These are phyloP conservation scores for Carex scoparia DNA, from an alignment of 176 grass and related monocot species.

Conservation along the genomic window DNA sequence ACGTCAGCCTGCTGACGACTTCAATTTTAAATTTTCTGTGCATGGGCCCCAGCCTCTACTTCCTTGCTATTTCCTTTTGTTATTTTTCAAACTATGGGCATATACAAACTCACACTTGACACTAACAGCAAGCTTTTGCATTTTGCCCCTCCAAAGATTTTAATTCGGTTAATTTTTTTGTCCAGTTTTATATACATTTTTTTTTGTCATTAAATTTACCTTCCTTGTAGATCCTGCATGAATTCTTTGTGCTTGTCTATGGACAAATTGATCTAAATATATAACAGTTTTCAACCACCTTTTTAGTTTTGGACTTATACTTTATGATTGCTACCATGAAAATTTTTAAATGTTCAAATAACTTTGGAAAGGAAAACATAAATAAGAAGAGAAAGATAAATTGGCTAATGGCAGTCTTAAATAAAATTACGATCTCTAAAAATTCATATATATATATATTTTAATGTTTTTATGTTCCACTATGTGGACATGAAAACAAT, in stretches of 20 bases:
- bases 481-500: neutral
- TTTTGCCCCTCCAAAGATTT: slow-evolving; percentile 3
- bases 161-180: neutral
- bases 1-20: slow-evolving; percentile 13
- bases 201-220: neutral
- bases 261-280: neutral
- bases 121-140: neutral
- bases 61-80: slow-evolving; percentile 21
- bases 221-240: neutral
- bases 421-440: neutral
- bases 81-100: neutral
- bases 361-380: neutral
- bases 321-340: neutral
- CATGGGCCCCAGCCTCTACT: slow-evolving; percentile 2
- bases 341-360: neutral
- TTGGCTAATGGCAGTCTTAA: neutral
- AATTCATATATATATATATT: neutral
- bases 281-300: neutral
- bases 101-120: slow-evolving; percentile 4
- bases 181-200: neutral
- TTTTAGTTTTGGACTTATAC: neutral
- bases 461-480: neutral
- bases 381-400: neutral
- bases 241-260: neutral
- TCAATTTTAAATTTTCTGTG: neutral